A percentile compares a stretch with the other conserved stretches of the same genome.
These are phyloP conservation scores for Vicia sativa DNA, from an alignment of 306 rosid genomes.

Conservation along the genomic window DNA sequence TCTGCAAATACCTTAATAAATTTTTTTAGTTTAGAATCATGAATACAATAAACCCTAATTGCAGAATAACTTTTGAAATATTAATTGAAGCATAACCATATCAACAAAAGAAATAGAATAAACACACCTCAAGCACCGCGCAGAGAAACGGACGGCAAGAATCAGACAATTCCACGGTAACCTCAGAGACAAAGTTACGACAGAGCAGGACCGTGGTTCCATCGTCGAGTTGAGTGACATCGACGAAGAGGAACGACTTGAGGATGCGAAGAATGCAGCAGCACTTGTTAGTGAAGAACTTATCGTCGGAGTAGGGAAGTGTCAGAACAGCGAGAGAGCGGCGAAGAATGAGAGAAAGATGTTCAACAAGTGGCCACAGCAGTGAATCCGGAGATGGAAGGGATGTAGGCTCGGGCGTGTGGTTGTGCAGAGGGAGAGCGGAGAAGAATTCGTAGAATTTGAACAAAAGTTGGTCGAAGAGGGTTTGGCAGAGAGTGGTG, in stretches of 20 bases:
- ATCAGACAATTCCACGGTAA: slow-evolving; percentile 48
- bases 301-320: slow-evolving; percentile 42
- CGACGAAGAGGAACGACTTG: slow-evolving; percentile 40
- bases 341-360: slow-evolving; percentile 58
- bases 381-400: slow-evolving; percentile 36
- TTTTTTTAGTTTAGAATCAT: slow-evolving; percentile 43
- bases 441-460: slow-evolving; percentile 46
- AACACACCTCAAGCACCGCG: slow-evolving; percentile 69
- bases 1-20: slow-evolving; percentile 76
- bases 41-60: slow-evolving; percentile 18
- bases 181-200: slow-evolving; percentile 47
- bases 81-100: not conserved
- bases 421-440: slow-evolving; percentile 39
- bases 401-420: slow-evolving; percentile 16
- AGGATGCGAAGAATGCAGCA: slow-evolving; percentile 46
- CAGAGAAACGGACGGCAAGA: slow-evolving; percentile 58
- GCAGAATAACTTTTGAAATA: not conserved
- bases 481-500: slow-evolving; percentile 26
- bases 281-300: slow-evolving; percentile 43
- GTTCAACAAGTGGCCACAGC: slow-evolving; percentile 46
- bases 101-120: not conserved
- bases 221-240: slow-evolving; percentile 35
- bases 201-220: slow-evolving; percentile 37
- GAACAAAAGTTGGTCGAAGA: slow-evolving; percentile 52
- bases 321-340: slow-evolving; percentile 59